Evolutionary conservation across 257 asterid genomes (phyloP).

Genomic region (Mitragyna speciosa): DNA sequence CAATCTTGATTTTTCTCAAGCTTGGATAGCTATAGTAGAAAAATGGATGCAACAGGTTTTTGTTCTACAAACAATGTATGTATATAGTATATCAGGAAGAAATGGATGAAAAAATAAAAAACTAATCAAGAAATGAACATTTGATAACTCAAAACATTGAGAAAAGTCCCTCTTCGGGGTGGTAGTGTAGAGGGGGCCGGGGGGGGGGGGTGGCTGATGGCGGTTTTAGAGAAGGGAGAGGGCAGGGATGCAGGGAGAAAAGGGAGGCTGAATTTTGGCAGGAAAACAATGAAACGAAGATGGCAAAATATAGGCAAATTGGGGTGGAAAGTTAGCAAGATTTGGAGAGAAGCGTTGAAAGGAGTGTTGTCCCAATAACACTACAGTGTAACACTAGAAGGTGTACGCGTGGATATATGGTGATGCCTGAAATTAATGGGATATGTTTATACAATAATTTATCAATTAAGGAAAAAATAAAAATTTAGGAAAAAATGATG

Average conservation of each 20-base stretch:
- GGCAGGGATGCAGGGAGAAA: constrained; percentile 1
- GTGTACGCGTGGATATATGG: constrained; percentile 15
- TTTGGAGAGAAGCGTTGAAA: neutral
- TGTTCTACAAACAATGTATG: constrained; percentile 16
- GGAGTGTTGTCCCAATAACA: constrained; percentile 16
- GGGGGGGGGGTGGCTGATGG: neutral
- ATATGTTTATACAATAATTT: neutral
- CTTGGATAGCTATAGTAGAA: neutral
- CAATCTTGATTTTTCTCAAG: constrained; percentile 13
- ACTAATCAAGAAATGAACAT: constrained; percentile 14
- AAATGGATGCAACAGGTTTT: neutral
- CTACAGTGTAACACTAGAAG: neutral
- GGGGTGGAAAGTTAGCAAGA: constrained; percentile 15
- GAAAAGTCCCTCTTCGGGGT: neutral
- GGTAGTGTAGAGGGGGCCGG: constrained; percentile 14
- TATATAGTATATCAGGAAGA: neutral
- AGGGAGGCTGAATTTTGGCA: constrained; percentile 12
- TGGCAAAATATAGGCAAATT: constrained; percentile 16
- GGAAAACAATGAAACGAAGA: constrained; percentile 1
- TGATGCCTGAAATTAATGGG: neutral
- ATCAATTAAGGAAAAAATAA: neutral
- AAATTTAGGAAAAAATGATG: neutral
- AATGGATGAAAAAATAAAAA: constrained; percentile 12
- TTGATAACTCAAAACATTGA: neutral
- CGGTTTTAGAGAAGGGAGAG: no score